phyloP scores from a whole-genome alignment of 73 alveolate species.

The Paramecium sexaurelia region DNA sequence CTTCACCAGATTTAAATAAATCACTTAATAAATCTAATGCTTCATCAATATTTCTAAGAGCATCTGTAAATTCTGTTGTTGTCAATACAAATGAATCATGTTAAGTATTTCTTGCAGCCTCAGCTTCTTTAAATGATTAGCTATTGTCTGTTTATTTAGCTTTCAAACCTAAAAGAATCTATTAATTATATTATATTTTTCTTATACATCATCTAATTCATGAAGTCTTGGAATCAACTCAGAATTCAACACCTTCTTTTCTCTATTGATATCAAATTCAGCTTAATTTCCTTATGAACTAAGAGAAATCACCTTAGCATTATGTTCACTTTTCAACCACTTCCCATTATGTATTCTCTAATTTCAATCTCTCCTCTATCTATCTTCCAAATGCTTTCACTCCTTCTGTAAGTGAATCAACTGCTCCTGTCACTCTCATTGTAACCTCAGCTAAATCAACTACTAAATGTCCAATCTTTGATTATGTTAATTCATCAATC shows the following conservation, averaged over 20 bases:
- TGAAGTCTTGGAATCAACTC: neutral
- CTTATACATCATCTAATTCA: neutral
- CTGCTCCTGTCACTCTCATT: constrained; percentile 45
- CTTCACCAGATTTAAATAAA: constrained; percentile 32
- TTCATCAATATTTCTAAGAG: constrained; percentile 46
- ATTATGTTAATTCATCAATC: constrained; percentile 28
- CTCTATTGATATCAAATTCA: constrained; percentile 60
- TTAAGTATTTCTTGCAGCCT: constrained; percentile 3
- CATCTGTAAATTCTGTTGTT: constrained; percentile 53
- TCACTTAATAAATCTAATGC: constrained; percentile 38
- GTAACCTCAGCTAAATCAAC: constrained; percentile 44
- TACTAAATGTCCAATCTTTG: constrained; percentile 39
- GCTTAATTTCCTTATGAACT: constrained; percentile 31
- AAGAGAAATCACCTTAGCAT: constrained; percentile 1
- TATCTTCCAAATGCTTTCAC: constrained; percentile 57
- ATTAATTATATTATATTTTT: neutral
- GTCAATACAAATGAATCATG: neutral
- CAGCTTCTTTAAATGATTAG: constrained; percentile 16
- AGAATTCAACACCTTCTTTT: constrained; percentile 35
- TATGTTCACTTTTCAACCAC: constrained; percentile 27
- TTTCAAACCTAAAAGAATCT: constrained; percentile 18
- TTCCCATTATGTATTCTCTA: constrained; percentile 39
- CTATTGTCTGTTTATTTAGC: constrained; percentile 31
- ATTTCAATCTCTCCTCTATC: constrained; percentile 11
- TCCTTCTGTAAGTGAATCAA: constrained; percentile 47